Evolutionary conservation across 2,329 filamentous ascomycete species (phyloP).

Genomic region (Exophiala bonariae): DNA sequence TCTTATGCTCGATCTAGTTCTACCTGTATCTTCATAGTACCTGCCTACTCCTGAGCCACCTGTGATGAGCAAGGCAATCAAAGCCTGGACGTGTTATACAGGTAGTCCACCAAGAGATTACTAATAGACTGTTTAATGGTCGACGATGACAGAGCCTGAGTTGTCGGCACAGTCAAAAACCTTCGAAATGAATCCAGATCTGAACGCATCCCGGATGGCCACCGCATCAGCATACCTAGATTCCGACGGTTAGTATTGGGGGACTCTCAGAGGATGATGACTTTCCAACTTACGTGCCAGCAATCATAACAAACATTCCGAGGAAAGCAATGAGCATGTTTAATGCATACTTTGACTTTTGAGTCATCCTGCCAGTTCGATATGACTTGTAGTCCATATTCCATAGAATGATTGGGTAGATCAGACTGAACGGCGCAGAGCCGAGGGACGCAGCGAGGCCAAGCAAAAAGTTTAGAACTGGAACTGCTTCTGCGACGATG

Average conservation of each 20-base stretch:
- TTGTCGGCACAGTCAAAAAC: constrained; percentile 19
- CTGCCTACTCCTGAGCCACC: no score
- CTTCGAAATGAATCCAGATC: constrained; percentile 9
- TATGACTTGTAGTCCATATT: constrained; percentile 45
- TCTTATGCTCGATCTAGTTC: no score
- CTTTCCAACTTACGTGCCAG: constrained; percentile 48
- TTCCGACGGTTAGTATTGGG: no score
- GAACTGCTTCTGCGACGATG: constrained; percentile 54
- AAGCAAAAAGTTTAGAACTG: constrained; percentile 58
- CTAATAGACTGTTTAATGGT: no score
- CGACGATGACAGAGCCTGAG: no score
- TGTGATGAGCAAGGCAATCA: no score
- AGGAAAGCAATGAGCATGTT: constrained; percentile 46
- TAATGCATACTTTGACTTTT: constrained; percentile 40
- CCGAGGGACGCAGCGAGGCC: constrained; percentile 51
- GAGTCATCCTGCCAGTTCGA: constrained; percentile 35
- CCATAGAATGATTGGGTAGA: constrained; percentile 53
- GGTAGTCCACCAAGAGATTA: no score
- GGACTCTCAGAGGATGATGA: no score
- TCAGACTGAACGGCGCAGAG: constrained; percentile 53
- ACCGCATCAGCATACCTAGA: constrained; percentile 15
- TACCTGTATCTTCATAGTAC: no score
- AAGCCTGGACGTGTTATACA: no score
- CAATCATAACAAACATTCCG: constrained; percentile 49
- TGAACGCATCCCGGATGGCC: constrained; percentile 12